Conservation (phyloP, 202 grass and related monocot species). For the Bolboschoenoplectus hybrid region DNA sequence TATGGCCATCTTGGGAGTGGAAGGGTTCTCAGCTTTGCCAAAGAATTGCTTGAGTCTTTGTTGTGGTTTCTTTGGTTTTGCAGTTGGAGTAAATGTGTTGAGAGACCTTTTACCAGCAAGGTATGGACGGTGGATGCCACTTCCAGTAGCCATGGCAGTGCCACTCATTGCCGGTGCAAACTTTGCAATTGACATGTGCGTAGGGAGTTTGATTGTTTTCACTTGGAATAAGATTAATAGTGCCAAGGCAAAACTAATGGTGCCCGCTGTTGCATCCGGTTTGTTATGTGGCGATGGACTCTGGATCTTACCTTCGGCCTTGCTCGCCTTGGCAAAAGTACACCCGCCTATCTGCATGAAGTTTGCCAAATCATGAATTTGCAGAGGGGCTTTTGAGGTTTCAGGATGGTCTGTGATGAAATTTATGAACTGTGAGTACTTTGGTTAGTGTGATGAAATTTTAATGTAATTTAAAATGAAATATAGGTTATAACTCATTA, state of each 20-base stretch:
- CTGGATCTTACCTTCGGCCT: slow-evolving; percentile 81
- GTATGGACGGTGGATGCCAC: slow-evolving; percentile 57
- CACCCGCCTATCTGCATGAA: slow-evolving; percentile 96
- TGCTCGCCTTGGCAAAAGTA: slow-evolving; percentile 81
- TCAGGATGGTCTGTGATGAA: not conserved
- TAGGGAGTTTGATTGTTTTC: slow-evolving; percentile 79
- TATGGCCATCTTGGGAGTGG: slow-evolving; percentile 91
- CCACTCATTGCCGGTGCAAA: slow-evolving; percentile 86
- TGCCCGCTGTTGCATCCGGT: slow-evolving; percentile 83
- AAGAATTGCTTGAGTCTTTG: slow-evolving; percentile 78
- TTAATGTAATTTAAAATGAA: too few relatives aligned
- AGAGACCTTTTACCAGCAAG: slow-evolving; percentile 61
- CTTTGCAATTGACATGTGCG: slow-evolving; percentile 96
- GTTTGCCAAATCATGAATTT: slow-evolving; percentile 47
- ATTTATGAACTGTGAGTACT: not conserved
- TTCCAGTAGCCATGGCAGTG: slow-evolving; percentile 98
- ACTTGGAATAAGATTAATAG: slow-evolving; percentile 64
- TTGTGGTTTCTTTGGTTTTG: slow-evolving; percentile 78
- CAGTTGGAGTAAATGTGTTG: slow-evolving; percentile 60
- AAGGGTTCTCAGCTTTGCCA: slow-evolving; percentile 80
- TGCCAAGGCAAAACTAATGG: slow-evolving; percentile 63
- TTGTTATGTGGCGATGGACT: slow-evolving; percentile 89
- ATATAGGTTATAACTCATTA: too few relatives aligned
- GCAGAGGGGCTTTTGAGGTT: not conserved
- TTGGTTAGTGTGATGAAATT: not conserved